A percentile compares a stretch with the other conserved stretches of the same genome.
These are phyloP conservation scores for Leptodermis oblonga DNA, from an alignment of 257 asterid genomes.

Conservation along the genomic window DNA sequence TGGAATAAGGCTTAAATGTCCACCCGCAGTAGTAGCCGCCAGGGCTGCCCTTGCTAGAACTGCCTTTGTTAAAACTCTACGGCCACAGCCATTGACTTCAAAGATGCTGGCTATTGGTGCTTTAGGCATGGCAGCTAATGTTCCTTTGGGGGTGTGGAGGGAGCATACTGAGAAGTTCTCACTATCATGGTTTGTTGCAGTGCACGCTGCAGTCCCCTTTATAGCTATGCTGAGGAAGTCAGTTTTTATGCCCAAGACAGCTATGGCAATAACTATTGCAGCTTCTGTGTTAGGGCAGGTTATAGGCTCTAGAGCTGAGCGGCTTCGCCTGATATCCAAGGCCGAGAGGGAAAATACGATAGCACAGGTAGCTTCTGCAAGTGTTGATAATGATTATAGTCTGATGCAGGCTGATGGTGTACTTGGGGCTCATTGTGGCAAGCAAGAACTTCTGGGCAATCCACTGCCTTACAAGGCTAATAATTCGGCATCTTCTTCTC, in stretches of 20 bases:
- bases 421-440: constrained; percentile 32
- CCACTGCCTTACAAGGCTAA: constrained; percentile 28
- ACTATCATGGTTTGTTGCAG: constrained; percentile 69
- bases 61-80: constrained; percentile 60
- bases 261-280: constrained; percentile 79
- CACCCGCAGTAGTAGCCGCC: constrained; percentile 76
- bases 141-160: constrained; percentile 80
- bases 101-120: constrained; percentile 62
- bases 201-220: constrained; percentile 89
- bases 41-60: constrained; percentile 81
- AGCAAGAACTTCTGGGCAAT: constrained; percentile 34
- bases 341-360: constrained; percentile 38
- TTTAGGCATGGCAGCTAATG: constrained; percentile 70
- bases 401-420: constrained; percentile 29
- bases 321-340: constrained; percentile 53
- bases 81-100: constrained; percentile 76
- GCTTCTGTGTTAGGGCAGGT: constrained; percentile 74
- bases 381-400: constrained; percentile 19
- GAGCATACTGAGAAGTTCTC: constrained; percentile 71
- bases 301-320: constrained; percentile 79
- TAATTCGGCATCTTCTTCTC: constrained; percentile 35
- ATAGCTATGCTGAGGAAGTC: constrained; percentile 88
- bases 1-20: constrained; percentile 64
- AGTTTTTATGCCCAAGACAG: constrained; percentile 74
- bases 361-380: constrained; percentile 24